Evolutionary conservation across 257 asterid genomes (phyloP), one percentile per base, ranked within the genome.

Genomic region (Solanum raphanifolium): DNA sequence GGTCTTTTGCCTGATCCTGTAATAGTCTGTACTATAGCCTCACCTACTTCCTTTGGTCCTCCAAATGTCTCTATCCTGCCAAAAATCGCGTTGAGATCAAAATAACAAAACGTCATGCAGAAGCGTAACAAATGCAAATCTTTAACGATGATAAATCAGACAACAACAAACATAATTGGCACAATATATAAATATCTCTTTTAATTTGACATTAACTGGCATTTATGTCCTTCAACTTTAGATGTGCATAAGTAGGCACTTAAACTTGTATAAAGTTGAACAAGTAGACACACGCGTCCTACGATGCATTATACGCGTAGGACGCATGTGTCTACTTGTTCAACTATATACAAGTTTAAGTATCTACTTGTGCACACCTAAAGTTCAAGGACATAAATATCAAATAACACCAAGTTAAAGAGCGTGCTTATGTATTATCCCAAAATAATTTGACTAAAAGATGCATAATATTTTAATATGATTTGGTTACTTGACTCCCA

Each of bases 41-140:
- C 96, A 79, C 98, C 98, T 27, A 95, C 95, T 90, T 94, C 98
- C 72, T 91, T 88, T n/a, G 98, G 91, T 88, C 98, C 98, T 83
- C 99, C 98, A 89, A 95, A 95, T 34, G 95, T 92, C 83, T 94
- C 99, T 60, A 95, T 94, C 82, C 98, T 96, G 94, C 35, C 75
- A 78, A 83, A 72, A 41, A 16, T 79, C 1, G 4, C 27, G 3
- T 21, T 29, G 7, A 0, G 38, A 68, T 68, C 23, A 7, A 69
- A 69, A 69, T 31, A 69, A 69, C n/a, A 16, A 31, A 3, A 0
- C 7, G 7, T 16, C 25, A 16, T 4, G 7, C 1, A 35, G 5
- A 71, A 31, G 39, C 36, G 36, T 34, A 34, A 34, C 36, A 34
- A 34, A 34, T 34, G 1, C 16, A 13, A 3, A 68, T 32, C 6